Evolutionary conservation across 768 basidiomycete species (phyloP).

Genomic region (Rhizopogon vinicolor): DNA sequence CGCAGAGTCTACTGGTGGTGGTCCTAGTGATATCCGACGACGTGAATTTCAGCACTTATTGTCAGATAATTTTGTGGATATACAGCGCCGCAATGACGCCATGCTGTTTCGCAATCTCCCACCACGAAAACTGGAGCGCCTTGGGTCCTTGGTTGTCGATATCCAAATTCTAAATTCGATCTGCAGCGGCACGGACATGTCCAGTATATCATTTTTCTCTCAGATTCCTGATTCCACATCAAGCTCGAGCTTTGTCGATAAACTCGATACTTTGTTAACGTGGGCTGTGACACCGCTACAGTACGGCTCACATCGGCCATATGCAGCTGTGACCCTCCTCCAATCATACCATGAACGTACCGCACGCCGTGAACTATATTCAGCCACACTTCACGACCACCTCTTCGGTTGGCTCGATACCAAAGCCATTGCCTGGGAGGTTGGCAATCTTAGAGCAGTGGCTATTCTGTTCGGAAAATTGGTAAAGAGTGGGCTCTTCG

Average conservation of each 20-base stretch:
- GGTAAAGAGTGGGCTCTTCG: conserved; percentile 65
- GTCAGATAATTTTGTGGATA: conserved; percentile 58
- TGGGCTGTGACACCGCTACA: conserved; percentile 81
- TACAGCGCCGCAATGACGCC: conserved; percentile 75
- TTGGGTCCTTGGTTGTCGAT: conserved; percentile 58
- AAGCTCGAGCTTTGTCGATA: conserved; percentile 48
- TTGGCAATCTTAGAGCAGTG: conserved; percentile 51
- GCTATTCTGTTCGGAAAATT: conserved; percentile 70
- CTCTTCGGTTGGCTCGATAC: conserved; percentile 80
- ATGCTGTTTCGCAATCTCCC: conserved; percentile 70
- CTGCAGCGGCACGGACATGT: conserved; percentile 57
- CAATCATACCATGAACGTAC: conserved; percentile 58
- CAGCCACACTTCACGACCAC: conserved; percentile 66
- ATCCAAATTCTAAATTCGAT: conserved; percentile 76
- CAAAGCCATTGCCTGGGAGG: conserved; percentile 55
- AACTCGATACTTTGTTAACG: conserved; percentile 69
- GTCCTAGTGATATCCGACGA: conserved; percentile 24
- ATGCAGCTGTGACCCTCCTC: conserved; percentile 69
- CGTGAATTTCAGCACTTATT: conserved; percentile 46
- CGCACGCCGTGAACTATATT: conserved; percentile 56
- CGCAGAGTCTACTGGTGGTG: conserved; percentile 33
- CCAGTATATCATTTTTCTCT: conserved; percentile 53
- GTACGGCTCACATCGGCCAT: conserved; percentile 78
- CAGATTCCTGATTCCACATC: conserved; percentile 30
- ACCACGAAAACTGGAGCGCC: conserved; percentile 50